These are phyloP conservation scores for Kwoniella heveanensis DNA, from an alignment of 768 basidiomycete genomes.

Conservation along the genomic window DNA sequence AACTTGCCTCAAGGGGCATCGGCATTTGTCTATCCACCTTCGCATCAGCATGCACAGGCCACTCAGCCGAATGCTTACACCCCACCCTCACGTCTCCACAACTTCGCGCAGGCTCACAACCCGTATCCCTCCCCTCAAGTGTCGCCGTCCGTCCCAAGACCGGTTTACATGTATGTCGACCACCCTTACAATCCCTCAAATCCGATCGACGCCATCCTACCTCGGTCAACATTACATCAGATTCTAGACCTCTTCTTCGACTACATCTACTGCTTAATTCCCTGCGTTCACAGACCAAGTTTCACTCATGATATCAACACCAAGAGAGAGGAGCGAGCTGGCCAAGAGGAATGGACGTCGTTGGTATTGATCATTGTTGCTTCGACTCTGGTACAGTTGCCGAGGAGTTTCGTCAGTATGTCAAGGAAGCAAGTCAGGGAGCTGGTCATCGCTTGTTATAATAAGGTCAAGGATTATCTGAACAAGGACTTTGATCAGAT, in stretches of 20 bases:
- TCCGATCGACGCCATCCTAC: slow-evolving; percentile 77
- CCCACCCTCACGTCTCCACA: neutral
- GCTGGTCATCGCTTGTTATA: slow-evolving; percentile 76
- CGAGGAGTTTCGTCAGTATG: slow-evolving; percentile 76
- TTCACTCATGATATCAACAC: slow-evolving; percentile 87
- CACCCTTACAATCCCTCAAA: slow-evolving; percentile 66
- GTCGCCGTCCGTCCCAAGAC: neutral
- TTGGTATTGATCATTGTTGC: slow-evolving; percentile 87
- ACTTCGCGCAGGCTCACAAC: neutral
- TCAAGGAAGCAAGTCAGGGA: slow-evolving; percentile 80
- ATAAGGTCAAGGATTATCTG: slow-evolving; percentile 53
- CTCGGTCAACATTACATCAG: slow-evolving; percentile 74
- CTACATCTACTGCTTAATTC: slow-evolving; percentile 87
- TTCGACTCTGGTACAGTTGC: slow-evolving; percentile 83
- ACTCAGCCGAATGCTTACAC: neutral
- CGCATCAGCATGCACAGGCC: neutral
- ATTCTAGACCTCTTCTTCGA: slow-evolving; percentile 90
- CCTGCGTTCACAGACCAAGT: slow-evolving; percentile 85
- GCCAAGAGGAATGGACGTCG: slow-evolving; percentile 83
- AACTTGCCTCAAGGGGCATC: neutral
- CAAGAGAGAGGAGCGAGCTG: slow-evolving; percentile 69
- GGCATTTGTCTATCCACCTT: neutral
- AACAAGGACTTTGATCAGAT: slow-evolving; percentile 26
- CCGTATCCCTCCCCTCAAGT: neutral
- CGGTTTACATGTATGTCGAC: slow-evolving; percentile 66